These are phyloP conservation scores for Ilyonectria destructans DNA, from an alignment of 2,329 filamentous ascomycete species.

Conservation along the genomic window DNA sequence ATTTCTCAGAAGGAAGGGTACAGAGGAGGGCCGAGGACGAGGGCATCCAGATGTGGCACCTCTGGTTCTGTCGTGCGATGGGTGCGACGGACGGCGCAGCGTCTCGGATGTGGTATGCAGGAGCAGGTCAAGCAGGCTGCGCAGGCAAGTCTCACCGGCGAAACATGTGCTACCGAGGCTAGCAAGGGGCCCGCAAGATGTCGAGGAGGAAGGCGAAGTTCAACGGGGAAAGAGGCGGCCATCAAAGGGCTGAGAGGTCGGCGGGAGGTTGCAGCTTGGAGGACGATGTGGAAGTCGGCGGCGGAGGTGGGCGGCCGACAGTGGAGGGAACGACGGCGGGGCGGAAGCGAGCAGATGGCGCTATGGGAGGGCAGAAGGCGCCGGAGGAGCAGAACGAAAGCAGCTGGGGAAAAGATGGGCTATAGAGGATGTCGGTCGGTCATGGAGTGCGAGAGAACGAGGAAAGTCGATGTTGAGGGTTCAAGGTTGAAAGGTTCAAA, in stretches of 20 bases:
- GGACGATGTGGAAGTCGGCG: constrained; percentile 36
- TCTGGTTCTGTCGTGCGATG: constrained; percentile 37
- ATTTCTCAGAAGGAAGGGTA: constrained; percentile 24
- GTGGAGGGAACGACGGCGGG: constrained; percentile 44
- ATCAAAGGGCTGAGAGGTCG: constrained; percentile 41
- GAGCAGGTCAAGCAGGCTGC: constrained; percentile 41
- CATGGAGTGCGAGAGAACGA: constrained; percentile 30
- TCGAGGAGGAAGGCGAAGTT: constrained; percentile 11
- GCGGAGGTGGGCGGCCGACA: constrained; percentile 36
- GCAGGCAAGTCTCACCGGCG: constrained; percentile 50
- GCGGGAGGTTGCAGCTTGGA: constrained; percentile 31
- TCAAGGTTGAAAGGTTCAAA: constrained; percentile 17
- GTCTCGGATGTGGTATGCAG: constrained; percentile 41
- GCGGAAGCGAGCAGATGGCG: constrained; percentile 32
- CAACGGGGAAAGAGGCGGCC: constrained; percentile 33
- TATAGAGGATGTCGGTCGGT: constrained; percentile 34
- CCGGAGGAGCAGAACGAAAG: constrained; percentile 2
- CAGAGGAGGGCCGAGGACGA: constrained; percentile 26
- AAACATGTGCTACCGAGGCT: constrained; percentile 51
- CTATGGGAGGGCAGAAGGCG: constrained; percentile 23
- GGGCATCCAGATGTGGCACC: constrained; percentile 28
- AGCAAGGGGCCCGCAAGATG: constrained; percentile 36
- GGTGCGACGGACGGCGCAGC: constrained; percentile 29
- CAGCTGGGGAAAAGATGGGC: constrained; percentile 28
- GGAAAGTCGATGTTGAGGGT: constrained; percentile 17